phyloP scores from a whole-genome alignment of 192 early-diverging fungal genomes.

The Linnemannia schmuckeri region DNA sequence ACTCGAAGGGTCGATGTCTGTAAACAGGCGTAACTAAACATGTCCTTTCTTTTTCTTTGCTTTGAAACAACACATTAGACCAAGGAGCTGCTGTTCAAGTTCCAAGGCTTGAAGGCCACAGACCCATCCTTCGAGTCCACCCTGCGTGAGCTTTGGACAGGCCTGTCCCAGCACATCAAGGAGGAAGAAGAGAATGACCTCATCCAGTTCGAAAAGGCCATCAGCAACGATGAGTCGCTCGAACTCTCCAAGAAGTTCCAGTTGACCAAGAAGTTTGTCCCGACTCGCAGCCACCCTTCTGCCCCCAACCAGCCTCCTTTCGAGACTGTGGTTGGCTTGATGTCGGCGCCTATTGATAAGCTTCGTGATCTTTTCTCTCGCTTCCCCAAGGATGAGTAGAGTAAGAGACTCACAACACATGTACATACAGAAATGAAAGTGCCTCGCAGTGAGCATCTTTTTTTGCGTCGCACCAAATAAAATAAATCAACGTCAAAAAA shows the following conservation, averaged over 20 bases:
- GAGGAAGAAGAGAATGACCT: slow-evolving; percentile 58
- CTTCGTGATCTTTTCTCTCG: slow-evolving; percentile 19
- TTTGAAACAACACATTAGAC: slow-evolving; percentile 9
- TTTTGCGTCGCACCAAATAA: no score
- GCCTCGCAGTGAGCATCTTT: no score
- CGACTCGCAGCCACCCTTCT: slow-evolving; percentile 30
- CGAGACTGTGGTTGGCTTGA: slow-evolving; percentile 27
- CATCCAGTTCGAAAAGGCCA: slow-evolving; percentile 19
- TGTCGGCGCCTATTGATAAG: slow-evolving; percentile 27
- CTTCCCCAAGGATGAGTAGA: slow-evolving; percentile 15
- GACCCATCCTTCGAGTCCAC: slow-evolving; percentile 32
- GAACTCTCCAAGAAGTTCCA: slow-evolving; percentile 20
- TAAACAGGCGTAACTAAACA: no score
- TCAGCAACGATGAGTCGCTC: neutral
- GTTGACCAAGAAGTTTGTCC: slow-evolving; percentile 30
- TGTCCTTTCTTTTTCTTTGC: neutral
- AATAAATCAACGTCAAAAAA: no score
- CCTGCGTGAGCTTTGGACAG: slow-evolving; percentile 27
- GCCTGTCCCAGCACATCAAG: slow-evolving; percentile 54
- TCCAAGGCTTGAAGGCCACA: slow-evolving; percentile 41
- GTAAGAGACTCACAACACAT: no score
- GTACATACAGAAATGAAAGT: neutral
- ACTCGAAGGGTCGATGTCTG: no score
- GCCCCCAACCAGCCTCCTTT: slow-evolving; percentile 41
- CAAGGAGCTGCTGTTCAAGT: slow-evolving; percentile 56